These are phyloP conservation scores for Fraxinus excelsior DNA, from an alignment of 257 asterid species.

Conservation along the genomic window DNA sequence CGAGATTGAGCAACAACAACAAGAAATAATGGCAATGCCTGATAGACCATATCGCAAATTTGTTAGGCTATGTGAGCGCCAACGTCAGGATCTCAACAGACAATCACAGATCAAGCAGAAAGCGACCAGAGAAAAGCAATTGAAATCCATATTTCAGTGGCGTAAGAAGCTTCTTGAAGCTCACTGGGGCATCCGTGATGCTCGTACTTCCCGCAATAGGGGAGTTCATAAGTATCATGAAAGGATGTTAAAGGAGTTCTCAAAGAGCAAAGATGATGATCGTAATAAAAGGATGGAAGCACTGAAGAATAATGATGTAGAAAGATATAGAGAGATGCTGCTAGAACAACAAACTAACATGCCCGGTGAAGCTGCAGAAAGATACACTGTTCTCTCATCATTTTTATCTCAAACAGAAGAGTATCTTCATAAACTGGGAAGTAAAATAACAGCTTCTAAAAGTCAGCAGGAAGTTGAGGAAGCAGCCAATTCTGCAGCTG, in stretches of 20 bases:
- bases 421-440: constrained; percentile 84
- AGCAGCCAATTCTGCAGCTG: constrained; percentile 86
- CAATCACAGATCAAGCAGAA: constrained; percentile 86
- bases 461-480: constrained; percentile 98
- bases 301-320: constrained; percentile 94
- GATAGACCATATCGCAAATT: constrained; percentile 95
- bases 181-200: constrained; percentile 97
- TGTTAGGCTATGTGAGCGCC: constrained; percentile 94
- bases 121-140: constrained; percentile 87
- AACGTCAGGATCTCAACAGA: constrained; percentile 93
- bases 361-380: constrained; percentile 94
- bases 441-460: constrained; percentile 93
- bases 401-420: constrained; percentile 94
- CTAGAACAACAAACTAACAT: constrained; percentile 88
- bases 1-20: constrained; percentile 93
- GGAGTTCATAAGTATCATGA: constrained; percentile 99
- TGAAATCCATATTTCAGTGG: constrained; percentile 93
- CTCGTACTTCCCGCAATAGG: constrained; percentile 94
- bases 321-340: constrained; percentile 96
- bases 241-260: constrained; percentile 92
- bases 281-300: constrained; percentile 98
- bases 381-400: constrained; percentile 94
- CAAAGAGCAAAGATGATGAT: constrained; percentile 88
- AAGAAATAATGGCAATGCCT: constrained; percentile 98
- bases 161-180: constrained; percentile 99